Evolutionary conservation across 805 yeast species (phyloP).

Genomic region (Jamesozyma gamospora): DNA sequence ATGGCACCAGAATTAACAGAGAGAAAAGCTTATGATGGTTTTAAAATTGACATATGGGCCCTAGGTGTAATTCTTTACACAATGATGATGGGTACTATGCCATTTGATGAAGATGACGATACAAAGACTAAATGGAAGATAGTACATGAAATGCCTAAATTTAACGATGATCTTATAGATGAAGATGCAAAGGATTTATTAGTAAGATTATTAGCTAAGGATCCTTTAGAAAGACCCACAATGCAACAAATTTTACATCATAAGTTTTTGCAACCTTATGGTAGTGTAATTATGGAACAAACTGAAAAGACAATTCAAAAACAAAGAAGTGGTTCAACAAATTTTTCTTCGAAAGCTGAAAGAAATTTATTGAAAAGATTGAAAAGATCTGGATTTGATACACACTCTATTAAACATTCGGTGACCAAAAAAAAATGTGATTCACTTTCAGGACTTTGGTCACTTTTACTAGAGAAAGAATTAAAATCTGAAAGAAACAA

Average conservation of each 20-base stretch:
- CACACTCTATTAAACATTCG: slow-evolving; percentile 46
- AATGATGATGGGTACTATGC: slow-evolving; percentile 76
- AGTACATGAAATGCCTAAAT: slow-evolving; percentile 54
- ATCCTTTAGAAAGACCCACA: slow-evolving; percentile 54
- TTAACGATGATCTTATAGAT: slow-evolving; percentile 35
- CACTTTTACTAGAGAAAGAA: slow-evolving; percentile 46
- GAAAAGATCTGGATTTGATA: slow-evolving; percentile 52
- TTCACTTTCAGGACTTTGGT: slow-evolving; percentile 67
- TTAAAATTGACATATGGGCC: slow-evolving; percentile 83
- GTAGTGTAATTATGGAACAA: slow-evolving; percentile 33
- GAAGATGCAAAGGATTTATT: slow-evolving; percentile 43
- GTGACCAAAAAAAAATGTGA: slow-evolving; percentile 55
- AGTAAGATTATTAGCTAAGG: slow-evolving; percentile 48
- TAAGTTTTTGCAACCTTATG: slow-evolving; percentile 41
- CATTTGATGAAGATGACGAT: slow-evolving; percentile 79
- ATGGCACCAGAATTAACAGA: slow-evolving; percentile 91
- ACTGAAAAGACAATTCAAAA: slow-evolving; percentile 31
- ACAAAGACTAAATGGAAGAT: slow-evolving; percentile 50
- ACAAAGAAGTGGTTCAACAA: slow-evolving; percentile 30
- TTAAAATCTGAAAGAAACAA: slow-evolving; percentile 25
- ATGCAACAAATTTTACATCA: slow-evolving; percentile 41
- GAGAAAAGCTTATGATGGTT: slow-evolving; percentile 64
- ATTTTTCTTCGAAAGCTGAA: slow-evolving; percentile 54
- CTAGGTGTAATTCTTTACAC: slow-evolving; percentile 84
- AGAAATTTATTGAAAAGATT: slow-evolving; percentile 50